Evolutionary conservation across 768 basidiomycete species (phyloP), one percentile per base, ranked within the genome.

Genomic region (Termitomyces sp.): DNA sequence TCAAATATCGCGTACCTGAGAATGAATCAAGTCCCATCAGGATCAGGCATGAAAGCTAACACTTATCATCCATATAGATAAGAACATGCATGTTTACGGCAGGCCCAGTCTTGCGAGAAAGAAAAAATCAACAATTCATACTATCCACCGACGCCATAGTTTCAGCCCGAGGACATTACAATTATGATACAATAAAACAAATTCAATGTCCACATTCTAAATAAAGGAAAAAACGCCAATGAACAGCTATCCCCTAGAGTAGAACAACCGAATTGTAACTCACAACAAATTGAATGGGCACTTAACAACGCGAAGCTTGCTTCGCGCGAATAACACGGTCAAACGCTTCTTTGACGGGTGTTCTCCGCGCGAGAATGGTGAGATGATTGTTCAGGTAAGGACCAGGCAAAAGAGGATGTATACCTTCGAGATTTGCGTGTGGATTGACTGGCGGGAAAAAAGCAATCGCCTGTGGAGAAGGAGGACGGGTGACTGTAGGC

Each of bases 371-470:
- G 32, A 89, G 71, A 45, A 88, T 79, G 19, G 86, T 86, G 66
- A 90, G 72, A 56, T 91, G 89, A 55, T 84, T 81, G 60, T 74
- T 79, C 58, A 88, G 67, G 64, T 89, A 90, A 41, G 88, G 87
- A 3, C 80, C 78, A 0, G 89, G 89, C 22, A 90, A 75, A 17
- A 90, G 74, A 0, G 87, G 80, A 64, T 91, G 89, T 9, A 86
- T 80, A 24, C 70, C 73, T 64, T 88, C 85, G 19, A 81, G 69
- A 53, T 81, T 74, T 22, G 71, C 71, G 46, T 77, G 74, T 17
- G 80, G 75, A 53, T 81, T 84, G n/a, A 71, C 68, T 0, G 81
- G 77, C 9, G 89, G 87, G 71, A 90, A 88, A 68, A 83, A 79
- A 8, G 78, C 71, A 6, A 82, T 75, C 49, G 82, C 67, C 54